Percentiles rank a stretch among this genome's conserved stretches.
Conservation (phyloP, 164 flowering plant species). For the Liriodendron chinense region DNA sequence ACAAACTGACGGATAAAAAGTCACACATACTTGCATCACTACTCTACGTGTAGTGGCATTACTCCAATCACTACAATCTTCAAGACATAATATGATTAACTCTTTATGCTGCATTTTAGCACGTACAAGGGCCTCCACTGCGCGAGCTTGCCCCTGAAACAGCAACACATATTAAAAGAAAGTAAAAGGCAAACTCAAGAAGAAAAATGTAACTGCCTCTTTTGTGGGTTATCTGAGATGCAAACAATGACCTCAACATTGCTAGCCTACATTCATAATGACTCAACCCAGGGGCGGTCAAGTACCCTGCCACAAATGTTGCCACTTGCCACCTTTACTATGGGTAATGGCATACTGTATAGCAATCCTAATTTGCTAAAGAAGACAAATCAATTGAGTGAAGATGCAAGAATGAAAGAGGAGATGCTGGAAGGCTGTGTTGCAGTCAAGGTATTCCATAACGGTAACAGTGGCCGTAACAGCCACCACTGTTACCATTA, state of each 20-base stretch:
- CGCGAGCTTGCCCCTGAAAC: conserved; percentile 80
- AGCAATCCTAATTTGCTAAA: not conserved
- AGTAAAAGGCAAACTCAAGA: not conserved
- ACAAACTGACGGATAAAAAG: conserved; percentile 6
- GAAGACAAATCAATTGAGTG: not conserved
- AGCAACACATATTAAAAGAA: not conserved
- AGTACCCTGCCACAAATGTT: not conserved
- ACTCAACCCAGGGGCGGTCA: not conserved
- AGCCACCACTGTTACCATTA: no score
- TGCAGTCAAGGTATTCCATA: no score
- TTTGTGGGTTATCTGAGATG: not conserved
- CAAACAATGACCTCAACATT: not conserved
- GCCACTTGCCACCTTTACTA: not conserved
- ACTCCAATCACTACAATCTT: conserved; percentile 99
- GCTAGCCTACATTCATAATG: not conserved
- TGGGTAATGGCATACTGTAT: not conserved
- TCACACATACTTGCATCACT: conserved; percentile 76
- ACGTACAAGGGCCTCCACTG: conserved; percentile 88
- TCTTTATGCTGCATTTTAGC: conserved; percentile 96
- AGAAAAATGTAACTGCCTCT: not conserved
- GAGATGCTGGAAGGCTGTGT: not conserved
- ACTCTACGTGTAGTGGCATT: conserved; percentile 93
- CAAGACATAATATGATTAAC: conserved; percentile 93
- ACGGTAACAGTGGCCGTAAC: no score
- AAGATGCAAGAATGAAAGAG: not conserved